Evolutionary conservation across 139 green algal species (phyloP), one percentile per base, ranked within the genome.

Genomic region (Trebouxia sp.): DNA sequence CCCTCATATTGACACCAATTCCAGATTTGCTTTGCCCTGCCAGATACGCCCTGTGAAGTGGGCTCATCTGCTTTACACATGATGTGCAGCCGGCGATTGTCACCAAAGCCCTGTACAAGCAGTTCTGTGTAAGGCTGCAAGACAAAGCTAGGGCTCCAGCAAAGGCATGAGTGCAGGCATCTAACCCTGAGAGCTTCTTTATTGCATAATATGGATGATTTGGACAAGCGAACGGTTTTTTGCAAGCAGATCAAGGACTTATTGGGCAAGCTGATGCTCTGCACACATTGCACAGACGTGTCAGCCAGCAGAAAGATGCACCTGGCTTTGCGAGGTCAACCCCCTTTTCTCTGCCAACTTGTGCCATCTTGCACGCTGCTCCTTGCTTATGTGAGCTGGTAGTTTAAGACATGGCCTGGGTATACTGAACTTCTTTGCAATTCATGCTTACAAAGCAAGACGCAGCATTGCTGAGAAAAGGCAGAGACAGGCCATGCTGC

Each of bases 361-460:
- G 58, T 88, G 85, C 85, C 85, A 89, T 9, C 26, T 50, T 6
- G 85, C 83, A 24, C 85, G 77, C 80, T 89, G 69, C 37, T 32
- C 38, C 74, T 89, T 89, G 41, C 66, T 85, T 30, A 88, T 67
- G 11, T 47, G 56, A n/a, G 76, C 24, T 20, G 83, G 83, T 47
- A 89, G 83, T 50, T 80, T 79, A 5, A 88, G 78, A 45, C 76
- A 72, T 8, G 62, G 62, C 62, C 62, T 72, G 62, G 2, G 20
- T 22, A 39, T 8, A 14, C 55, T 39, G n/a, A 10, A 20, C 53
- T 38, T 65, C 1, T 1, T 30, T 6, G 14, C 7, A 1, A n/a
- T n/a, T n/a, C n/a, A n/a, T n/a, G n/a, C n/a, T 53, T 14, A 53
- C 47, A 53, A 53, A 26, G 47, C 47, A 53, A 4, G 47, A 5